A percentile compares a stretch with the other conserved stretches of the same genome.
These are phyloP conservation scores for Chaetomiaceae sp. DNA, from an alignment of 2,329 filamentous ascomycete species.

Conservation along the genomic window DNA sequence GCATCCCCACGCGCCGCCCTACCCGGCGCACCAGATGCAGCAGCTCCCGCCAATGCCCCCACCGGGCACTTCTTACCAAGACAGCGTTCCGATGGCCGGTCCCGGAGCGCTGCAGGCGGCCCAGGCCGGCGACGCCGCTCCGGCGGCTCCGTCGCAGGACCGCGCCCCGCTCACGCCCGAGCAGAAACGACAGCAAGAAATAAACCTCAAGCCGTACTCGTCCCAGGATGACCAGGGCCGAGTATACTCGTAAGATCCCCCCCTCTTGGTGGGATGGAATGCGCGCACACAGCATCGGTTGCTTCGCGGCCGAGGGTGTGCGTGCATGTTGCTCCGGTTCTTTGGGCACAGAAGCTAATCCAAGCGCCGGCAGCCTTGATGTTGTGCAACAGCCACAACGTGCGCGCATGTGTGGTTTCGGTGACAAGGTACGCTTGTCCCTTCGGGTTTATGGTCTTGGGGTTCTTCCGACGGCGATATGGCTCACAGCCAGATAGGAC, in stretches of 20 bases:
- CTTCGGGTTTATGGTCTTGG: neutral
- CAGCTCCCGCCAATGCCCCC: slow-evolving; percentile 26
- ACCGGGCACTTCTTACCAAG: slow-evolving; percentile 18
- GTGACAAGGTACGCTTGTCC: slow-evolving; percentile 71
- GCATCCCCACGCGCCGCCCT: slow-evolving; percentile 15
- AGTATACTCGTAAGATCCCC: slow-evolving; percentile 24
- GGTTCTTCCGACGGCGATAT: neutral
- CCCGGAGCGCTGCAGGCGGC: slow-evolving; percentile 20
- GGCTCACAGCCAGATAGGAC: slow-evolving; percentile 55
- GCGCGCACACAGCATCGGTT: neutral
- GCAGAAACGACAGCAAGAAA: slow-evolving; percentile 24
- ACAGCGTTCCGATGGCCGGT: slow-evolving; percentile 19
- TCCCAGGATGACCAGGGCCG: slow-evolving; percentile 23
- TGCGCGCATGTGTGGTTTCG: slow-evolving; percentile 97
- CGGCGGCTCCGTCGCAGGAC: slow-evolving; percentile 18
- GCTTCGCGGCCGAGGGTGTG: neutral
- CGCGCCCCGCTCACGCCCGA: slow-evolving; percentile 23
- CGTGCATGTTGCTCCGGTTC: neutral
- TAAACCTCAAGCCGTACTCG: slow-evolving; percentile 26
- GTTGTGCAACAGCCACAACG: slow-evolving; percentile 89
- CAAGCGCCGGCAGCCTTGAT: slow-evolving; percentile 50
- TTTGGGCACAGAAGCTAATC: slow-evolving; percentile 17
- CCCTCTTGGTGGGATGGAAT: neutral
- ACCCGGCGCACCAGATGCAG: slow-evolving; percentile 20
- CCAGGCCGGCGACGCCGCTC: slow-evolving; percentile 18